phyloP scores from a whole-genome alignment of 1,139 yeast species.

The Citeromyces hawaiiensis region DNA sequence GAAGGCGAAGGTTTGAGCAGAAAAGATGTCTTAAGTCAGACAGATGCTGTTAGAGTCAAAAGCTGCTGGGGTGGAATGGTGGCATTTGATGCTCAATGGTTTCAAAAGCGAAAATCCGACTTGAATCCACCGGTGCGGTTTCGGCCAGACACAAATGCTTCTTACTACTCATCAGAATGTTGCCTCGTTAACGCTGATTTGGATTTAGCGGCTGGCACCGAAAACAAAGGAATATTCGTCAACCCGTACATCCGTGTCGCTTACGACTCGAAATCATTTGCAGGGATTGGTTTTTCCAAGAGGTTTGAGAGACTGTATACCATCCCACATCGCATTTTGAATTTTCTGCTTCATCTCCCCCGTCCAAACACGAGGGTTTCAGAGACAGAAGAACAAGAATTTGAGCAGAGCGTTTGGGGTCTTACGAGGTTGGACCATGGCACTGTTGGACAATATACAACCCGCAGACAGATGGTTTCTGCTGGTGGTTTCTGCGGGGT shows the following conservation, averaged over 20 bases:
- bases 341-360: neutral
- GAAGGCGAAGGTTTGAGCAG: neutral
- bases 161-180: neutral
- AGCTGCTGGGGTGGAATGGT: slow-evolving; percentile 1
- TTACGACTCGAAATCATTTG: neutral
- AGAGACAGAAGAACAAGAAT: neutral
- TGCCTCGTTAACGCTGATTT: slow-evolving; percentile 1
- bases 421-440: neutral
- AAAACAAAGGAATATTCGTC: neutral
- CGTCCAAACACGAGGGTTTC: neutral
- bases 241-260: neutral
- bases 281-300: neutral
- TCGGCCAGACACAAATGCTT: neutral
- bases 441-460: neutral
- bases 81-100: neutral
- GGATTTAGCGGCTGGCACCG: neutral
- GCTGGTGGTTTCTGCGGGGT: neutral
- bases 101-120: neutral
- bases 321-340: slow-evolving; percentile 1
- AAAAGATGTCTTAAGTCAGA: neutral
- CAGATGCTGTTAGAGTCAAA: neutral
- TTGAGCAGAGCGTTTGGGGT: neutral
- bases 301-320: neutral
- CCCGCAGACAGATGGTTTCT: neutral
- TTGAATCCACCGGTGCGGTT: neutral